Conservation (phyloP, 768 basidiomycete species). For the Lentinula lateritia region DNA sequence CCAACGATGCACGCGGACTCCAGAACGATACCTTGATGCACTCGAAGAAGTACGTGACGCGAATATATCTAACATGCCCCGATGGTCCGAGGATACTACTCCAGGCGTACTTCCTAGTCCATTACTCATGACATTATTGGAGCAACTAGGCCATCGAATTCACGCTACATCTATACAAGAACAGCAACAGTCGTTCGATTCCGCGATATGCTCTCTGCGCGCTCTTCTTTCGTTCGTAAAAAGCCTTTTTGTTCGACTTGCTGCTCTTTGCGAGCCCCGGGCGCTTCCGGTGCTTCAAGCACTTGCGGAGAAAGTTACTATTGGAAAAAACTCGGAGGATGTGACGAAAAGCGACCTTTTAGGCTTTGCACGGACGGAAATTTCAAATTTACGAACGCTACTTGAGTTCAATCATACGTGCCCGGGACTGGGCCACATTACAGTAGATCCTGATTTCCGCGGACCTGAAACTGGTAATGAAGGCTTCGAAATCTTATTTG, state of each 20-base stretch:
- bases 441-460: background rate
- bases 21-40: constrained; percentile 83
- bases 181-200: constrained; percentile 39
- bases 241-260: constrained; percentile 53
- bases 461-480: too few species aligned
- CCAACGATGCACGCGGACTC: constrained; percentile 74
- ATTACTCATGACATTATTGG: constrained; percentile 72
- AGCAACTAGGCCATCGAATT: constrained; percentile 65
- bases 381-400: background rate
- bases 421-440: background rate
- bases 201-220: constrained; percentile 30
- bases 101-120: constrained; percentile 54
- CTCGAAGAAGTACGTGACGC: constrained; percentile 30
- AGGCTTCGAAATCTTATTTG: background rate
- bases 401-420: background rate
- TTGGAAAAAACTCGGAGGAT: background rate
- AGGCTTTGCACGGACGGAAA: background rate
- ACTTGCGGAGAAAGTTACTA: background rate
- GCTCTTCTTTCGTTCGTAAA: constrained; percentile 61
- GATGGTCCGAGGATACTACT: background rate
- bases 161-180: background rate
- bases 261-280: constrained; percentile 18
- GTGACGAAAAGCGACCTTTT: too few species aligned
- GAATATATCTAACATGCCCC: background rate
- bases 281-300: background rate